Base-by-base conservation (phyloP, 768 basidiomycete species). In the Dictyophora rubrovolvata region DNA sequence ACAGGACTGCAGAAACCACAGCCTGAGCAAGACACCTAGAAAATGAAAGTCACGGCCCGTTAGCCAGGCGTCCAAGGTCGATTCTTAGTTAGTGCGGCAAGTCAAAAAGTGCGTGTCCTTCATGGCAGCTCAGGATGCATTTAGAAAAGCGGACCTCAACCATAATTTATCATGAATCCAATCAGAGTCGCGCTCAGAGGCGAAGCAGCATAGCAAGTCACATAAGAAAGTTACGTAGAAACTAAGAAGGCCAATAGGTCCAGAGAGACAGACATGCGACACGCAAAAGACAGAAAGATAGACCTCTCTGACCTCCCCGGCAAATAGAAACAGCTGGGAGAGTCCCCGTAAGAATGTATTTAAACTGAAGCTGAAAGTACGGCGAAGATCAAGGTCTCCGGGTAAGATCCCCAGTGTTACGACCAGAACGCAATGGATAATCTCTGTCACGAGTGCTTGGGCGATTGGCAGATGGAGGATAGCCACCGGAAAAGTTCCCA, bases 401-500 rank as follows among this genome's bases (percentile, higher is more conserved):
- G 34, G n/a, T 12, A 51, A 51, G 23, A 42, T 59, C 47, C 49
- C 56, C 74, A 18, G 68, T 69, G 36, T 69, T 70, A 42, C 74
- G 73, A 53, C 65, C 60, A 51, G 67, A 63, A 33, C 70, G 68
- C 37, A 69, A 64, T 53, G 72, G 66, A 61, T 77, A 77, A 65
- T 60, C 60, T 34, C 60, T 60, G 20, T 77, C 76, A 60, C 77
- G 69, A 58, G 62, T 68, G 12, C 67, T 66, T 53, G 66, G 63
- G 62, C 69, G 66, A 33, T 72, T 65, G 62, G 74, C 65, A 66
- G 65, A 67, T 57, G 79, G 59, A 60, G 76, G 63, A 54, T 69
- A 77, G 63, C 72, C 69, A 49, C 65, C 66, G 64, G 71, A 68
- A 55, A 69, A 60, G 58, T 69, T 68, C 52, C 77, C 67, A 65